phyloP scores from a whole-genome alignment of 495 filamentous ascomycete species.

The Penicillium salamii region DNA sequence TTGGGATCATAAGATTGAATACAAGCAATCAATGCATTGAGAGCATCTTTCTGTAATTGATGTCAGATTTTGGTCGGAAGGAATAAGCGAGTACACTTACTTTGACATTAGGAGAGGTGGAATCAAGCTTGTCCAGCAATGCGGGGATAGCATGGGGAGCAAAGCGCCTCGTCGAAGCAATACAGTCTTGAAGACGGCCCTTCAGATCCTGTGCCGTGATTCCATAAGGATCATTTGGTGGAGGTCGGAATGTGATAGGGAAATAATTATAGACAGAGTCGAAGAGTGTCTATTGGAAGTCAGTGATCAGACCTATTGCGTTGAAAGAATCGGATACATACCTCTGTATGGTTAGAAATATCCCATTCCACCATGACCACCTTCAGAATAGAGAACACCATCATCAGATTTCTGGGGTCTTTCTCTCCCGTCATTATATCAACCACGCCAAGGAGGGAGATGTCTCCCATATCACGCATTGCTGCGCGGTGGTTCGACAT shows the following conservation, averaged over 20 bases:
- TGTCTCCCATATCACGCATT: constrained; percentile 52
- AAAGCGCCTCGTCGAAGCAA: constrained; percentile 65
- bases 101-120: constrained; percentile 71
- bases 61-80: constrained; percentile 24
- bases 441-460: constrained; percentile 61
- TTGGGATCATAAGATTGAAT: constrained; percentile 57
- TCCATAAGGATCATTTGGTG: constrained; percentile 71
- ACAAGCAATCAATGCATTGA: constrained; percentile 63
- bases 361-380: constrained; percentile 76
- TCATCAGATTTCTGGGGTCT: constrained; percentile 74
- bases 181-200: constrained; percentile 64
- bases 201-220: constrained; percentile 75
- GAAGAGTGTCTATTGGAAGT: constrained; percentile 54
- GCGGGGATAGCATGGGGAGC: constrained; percentile 68
- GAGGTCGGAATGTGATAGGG: constrained; percentile 73
- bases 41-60: constrained; percentile 58
- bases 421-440: constrained; percentile 73
- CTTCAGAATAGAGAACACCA: constrained; percentile 70
- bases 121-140: constrained; percentile 73
- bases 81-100: constrained; percentile 27
- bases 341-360: constrained; percentile 60
- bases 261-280: constrained; percentile 78
- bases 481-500: constrained; percentile 63
- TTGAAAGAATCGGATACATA: constrained; percentile 25
- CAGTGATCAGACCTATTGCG: constrained; percentile 52